Evolutionary conservation across 306 rosid species (phyloP).

Genomic region (Quillaja saponaria): DNA sequence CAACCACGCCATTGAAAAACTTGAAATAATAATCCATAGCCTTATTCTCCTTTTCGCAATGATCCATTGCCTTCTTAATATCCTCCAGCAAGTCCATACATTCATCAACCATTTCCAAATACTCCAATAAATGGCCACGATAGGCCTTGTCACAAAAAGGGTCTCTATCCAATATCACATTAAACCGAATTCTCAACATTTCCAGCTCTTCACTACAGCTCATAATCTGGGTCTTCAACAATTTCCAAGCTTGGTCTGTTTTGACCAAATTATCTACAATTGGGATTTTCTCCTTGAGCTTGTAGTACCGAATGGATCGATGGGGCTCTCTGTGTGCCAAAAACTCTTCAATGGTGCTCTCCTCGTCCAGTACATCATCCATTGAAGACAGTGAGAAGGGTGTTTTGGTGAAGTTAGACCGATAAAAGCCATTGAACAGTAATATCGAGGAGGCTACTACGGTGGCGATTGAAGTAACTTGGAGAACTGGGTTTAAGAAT

Average conservation of each 20-base stretch:
- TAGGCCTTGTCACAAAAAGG: not conserved
- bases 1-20: conserved; percentile 5
- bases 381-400: no score
- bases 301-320: not conserved
- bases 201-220: conserved; percentile 3
- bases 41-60: not conserved
- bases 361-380: no score
- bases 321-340: no score
- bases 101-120: conserved; percentile 15
- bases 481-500: not conserved
- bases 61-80: conserved; percentile 13
- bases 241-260: conserved; percentile 7
- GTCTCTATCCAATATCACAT: conserved; percentile 3
- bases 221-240: conserved; percentile 8
- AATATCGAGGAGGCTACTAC: not conserved
- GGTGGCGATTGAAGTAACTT: conserved; percentile 3
- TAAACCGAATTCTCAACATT: not conserved
- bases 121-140: not conserved
- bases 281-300: conserved; percentile 6
- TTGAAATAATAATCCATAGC: not conserved
- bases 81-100: not conserved
- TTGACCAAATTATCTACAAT: conserved; percentile 6
- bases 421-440: not conserved
- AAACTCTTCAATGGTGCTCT: no score
- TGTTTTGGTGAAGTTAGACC: no score